Conservation (phyloP, 345 rosid species). For the Cardamine resedifolia region DNA sequence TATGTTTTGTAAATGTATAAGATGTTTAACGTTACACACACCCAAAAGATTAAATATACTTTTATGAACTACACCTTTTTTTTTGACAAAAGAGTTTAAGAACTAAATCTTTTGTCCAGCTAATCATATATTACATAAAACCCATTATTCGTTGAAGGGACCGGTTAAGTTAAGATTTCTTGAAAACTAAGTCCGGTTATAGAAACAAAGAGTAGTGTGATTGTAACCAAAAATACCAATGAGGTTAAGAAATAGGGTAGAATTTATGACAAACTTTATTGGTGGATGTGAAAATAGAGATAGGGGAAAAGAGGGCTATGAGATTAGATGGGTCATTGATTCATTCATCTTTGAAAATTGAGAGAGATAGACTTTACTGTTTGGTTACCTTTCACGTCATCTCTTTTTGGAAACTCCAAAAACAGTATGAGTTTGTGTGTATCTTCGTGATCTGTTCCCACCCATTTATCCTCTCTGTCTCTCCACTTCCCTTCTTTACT, state of each 20-base stretch:
- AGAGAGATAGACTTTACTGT: slow-evolving; percentile 29
- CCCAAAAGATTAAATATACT: not conserved
- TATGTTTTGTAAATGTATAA: not conserved
- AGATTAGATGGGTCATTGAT: slow-evolving; percentile 37
- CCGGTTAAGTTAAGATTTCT: not conserved
- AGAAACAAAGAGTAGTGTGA: slow-evolving; percentile 24
- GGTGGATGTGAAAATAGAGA: slow-evolving; percentile 30
- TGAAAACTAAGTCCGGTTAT: slow-evolving; percentile 7
- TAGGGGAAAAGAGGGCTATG: slow-evolving; percentile 34
- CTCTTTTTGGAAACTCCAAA: slow-evolving; percentile 39
- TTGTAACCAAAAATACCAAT: slow-evolving; percentile 26
- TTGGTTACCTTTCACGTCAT: slow-evolving; percentile 41
- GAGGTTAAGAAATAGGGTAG: slow-evolving; percentile 24
- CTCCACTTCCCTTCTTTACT: slow-evolving; percentile 35
- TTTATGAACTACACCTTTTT: not conserved
- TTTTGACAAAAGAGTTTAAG: not conserved
- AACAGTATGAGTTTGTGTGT: slow-evolving; percentile 39
- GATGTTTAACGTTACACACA: not conserved
- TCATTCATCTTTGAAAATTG: slow-evolving; percentile 36
- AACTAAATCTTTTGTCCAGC: not conserved
- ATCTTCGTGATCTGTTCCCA: slow-evolving; percentile 40
- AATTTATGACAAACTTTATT: slow-evolving; percentile 28
- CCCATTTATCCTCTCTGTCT: slow-evolving; percentile 41
- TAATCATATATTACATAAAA: not conserved
- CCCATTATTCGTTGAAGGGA: slow-evolving; percentile 1